Evolutionary conservation across 306 rosid species (phyloP), one percentile per base, ranked within the genome.

Genomic region (Styphnolobium japonicum): DNA sequence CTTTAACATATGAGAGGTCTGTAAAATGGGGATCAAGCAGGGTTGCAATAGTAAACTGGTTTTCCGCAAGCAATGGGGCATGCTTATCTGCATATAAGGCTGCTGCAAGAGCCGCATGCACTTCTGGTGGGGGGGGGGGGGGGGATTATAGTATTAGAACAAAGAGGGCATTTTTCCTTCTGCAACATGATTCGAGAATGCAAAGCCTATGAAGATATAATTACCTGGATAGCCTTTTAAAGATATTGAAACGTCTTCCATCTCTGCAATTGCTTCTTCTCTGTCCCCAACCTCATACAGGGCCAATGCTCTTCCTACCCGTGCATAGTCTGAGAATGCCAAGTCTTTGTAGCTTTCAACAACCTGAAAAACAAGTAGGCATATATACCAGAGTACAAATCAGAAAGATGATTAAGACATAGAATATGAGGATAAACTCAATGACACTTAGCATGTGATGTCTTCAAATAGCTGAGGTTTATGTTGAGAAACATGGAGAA

Each of bases 171-270:
- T 45, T 69, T 82, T 74, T 64, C 52, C 45, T n/a, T 37, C 25
- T 65, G 48, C 11, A 67, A 53, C 48, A 37, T 42, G 42, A 45
- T 49, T 78, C 40, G 48, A 48, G 14, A 60, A 55, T 29, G 69
- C 2, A 58, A 71, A 65, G 23, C 29, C 27, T n/a, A 39, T 6
- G 64, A 23, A 80, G 74, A 69, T 85, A n/a, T n/a, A n/a, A n/a
- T n/a, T n/a, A 93, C 96, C 96, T 22, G 96, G 96, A 91, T 93
- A 93, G 46, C 97, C 97, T 88, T 93, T 93, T 25, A 93, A 85
- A 57, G 97, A 93, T 84, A 93, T 89, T 37, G 97, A 93, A 72
- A 83, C 87, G 21, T 93, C 96, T 85, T 93, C 96, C 97, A 89
- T 89, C 75, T 93, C 97, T 70, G 94, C 86, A 79, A 93, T 91